Evolutionary conservation across 495 filamentous ascomycete species (phyloP).

Genomic region (Hypoxylon trugodes): DNA sequence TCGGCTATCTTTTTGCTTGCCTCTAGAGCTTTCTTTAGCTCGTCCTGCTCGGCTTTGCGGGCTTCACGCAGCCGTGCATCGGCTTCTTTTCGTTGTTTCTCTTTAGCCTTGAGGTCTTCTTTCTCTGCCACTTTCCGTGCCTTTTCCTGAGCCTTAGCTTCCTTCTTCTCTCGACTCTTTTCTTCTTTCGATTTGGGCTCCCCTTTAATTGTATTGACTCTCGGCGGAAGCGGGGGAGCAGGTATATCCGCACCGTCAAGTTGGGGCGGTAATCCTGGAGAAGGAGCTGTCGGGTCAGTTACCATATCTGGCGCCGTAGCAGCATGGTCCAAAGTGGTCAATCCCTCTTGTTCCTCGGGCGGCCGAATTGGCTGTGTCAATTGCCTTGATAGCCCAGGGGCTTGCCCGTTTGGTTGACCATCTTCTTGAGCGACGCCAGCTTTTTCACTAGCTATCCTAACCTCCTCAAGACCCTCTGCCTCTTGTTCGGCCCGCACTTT

Average conservation of each 20-base stretch:
- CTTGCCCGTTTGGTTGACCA: constrained; percentile 52
- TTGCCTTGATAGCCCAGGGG: constrained; percentile 47
- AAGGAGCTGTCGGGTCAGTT: constrained; percentile 45
- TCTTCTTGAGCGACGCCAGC: constrained; percentile 60
- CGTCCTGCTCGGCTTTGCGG: constrained; percentile 48
- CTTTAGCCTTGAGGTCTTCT: constrained; percentile 70
- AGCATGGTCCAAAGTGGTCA: constrained; percentile 65
- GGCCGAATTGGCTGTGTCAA: constrained; percentile 50
- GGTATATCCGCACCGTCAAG: constrained; percentile 43
- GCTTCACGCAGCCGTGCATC: constrained; percentile 45
- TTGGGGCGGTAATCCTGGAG: constrained; percentile 41
- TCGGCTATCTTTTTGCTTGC: constrained; percentile 55
- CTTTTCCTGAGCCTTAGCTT: constrained; percentile 73
- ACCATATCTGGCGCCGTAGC: constrained; percentile 64
- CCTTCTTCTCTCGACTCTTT: constrained; percentile 63
- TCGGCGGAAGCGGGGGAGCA: constrained; percentile 40
- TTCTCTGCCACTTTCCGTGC: constrained; percentile 60
- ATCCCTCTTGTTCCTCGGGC: constrained; percentile 60
- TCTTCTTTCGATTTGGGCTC: constrained; percentile 61
- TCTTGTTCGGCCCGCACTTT: constrained; percentile 84
- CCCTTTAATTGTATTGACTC: constrained; percentile 46
- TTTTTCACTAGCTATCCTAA: constrained; percentile 63
- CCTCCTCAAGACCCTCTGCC: constrained; percentile 75
- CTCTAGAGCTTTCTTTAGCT: constrained; percentile 50
- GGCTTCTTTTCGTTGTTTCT: constrained; percentile 53